Conservation (phyloP, 192 early-diverging fungal species). For the Allomyces macrogynus region DNA sequence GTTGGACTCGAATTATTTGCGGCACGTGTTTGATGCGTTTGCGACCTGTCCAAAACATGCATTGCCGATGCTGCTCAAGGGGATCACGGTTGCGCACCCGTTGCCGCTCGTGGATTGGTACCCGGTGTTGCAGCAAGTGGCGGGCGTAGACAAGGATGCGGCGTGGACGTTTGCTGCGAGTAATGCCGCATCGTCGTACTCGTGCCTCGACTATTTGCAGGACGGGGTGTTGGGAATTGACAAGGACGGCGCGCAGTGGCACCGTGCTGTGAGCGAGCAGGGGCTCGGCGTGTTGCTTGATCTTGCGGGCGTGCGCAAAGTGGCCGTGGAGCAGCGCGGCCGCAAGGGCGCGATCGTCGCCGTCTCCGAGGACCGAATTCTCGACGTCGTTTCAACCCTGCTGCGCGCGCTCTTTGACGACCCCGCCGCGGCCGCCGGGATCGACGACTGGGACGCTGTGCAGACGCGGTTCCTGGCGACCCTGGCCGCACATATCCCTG, state of each 20-base stretch:
- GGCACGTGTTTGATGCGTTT: neutral
- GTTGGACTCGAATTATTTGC: neutral
- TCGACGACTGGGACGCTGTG: too few relatives aligned
- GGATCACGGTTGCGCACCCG: neutral
- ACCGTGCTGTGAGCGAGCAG: neutral
- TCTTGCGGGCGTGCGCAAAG: neutral
- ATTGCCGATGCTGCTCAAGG: too few relatives aligned
- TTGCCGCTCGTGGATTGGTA: neutral
- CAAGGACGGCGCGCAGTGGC: neutral
- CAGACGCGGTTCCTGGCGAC: too few relatives aligned
- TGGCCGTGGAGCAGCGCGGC: neutral
- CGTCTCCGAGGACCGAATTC: neutral
- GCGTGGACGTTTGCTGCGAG: neutral
- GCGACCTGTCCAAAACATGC: neutral
- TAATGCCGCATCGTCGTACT: neutral
- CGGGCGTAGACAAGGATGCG: neutral
- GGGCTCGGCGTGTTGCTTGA: neutral
- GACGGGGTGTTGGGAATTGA: neutral
- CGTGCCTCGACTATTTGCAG: neutral
- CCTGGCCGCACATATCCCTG: too few relatives aligned
- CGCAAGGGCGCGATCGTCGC: neutral
- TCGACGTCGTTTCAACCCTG: neutral
- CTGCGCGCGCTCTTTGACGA: too few relatives aligned
- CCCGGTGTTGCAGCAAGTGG: neutral
- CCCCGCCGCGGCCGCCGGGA: too few relatives aligned